A percentile compares a stretch with the other conserved stretches of the same genome.
phyloP scores from a whole-genome alignment of 1,284 basidiomycete genomes.

The Retiboletus flavoniger region DNA sequence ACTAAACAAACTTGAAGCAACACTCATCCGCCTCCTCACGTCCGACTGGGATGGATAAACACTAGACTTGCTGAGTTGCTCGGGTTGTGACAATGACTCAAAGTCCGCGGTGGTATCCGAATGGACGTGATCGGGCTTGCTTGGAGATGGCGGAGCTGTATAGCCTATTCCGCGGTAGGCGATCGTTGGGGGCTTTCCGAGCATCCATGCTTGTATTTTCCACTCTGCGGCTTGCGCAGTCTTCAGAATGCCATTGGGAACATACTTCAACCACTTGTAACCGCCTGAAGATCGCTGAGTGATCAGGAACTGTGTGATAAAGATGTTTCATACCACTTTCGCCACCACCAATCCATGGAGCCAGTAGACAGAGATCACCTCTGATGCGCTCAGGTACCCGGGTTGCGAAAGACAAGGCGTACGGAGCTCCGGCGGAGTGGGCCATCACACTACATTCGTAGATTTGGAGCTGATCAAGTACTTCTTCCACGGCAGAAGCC shows the following conservation, averaged over 20 bases:
- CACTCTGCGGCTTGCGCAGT: conserved; percentile 97
- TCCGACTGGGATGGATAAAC: conserved; percentile 41
- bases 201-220: conserved; percentile 94
- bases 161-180: conserved; percentile 81
- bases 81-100: conserved; percentile 30
- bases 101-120: conserved; percentile 22
- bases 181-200: conserved; percentile 88
- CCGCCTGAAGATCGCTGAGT: conserved; percentile 50
- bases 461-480: conserved; percentile 79
- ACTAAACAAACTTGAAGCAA: conserved; percentile 66
- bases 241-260: conserved; percentile 90
- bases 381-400: conserved; percentile 71
- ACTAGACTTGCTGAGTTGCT: conserved; percentile 32
- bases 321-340: conserved; percentile 67
- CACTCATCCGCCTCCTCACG: conserved; percentile 53
- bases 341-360: conserved; percentile 94
- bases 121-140: conserved; percentile 28
- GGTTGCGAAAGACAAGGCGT: conserved; percentile 86
- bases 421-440: conserved; percentile 96
- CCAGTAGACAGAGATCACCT: conserved; percentile 86
- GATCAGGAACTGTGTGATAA: not conserved
- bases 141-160: conserved; percentile 42
- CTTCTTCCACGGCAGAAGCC: conserved; percentile 87
- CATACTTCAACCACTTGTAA: conserved; percentile 96
- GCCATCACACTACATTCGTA: conserved; percentile 87